Conservation (phyloP, 306 rosid species). For the Mimosa pudica region DNA sequence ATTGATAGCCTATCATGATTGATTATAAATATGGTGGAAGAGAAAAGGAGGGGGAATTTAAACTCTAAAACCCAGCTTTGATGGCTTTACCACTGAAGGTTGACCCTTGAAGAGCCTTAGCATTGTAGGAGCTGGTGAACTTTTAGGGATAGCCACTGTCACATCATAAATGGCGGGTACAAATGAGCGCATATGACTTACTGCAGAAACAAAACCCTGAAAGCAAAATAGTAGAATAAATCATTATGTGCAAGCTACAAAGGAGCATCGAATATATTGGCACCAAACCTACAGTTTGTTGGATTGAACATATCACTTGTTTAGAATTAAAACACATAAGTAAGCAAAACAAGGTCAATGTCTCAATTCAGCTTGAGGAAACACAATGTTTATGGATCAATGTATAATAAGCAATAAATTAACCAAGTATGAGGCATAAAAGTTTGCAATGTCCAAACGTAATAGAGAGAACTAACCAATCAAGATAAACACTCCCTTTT, state of each 20-base stretch:
- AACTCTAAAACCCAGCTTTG: conserved; percentile 31
- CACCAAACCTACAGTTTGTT: neutral
- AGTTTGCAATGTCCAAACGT: neutral
- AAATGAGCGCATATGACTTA: conserved; percentile 68
- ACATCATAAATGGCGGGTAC: conserved; percentile 72
- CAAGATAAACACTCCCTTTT: neutral
- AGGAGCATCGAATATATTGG: neutral
- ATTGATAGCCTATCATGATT: neutral
- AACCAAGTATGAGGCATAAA: neutral
- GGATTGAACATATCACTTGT: conserved; percentile 1
- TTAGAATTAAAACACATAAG: conserved; percentile 27
- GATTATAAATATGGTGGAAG: neutral
- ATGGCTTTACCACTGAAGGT: conserved; percentile 78
- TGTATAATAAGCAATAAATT: neutral
- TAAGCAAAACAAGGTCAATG: conserved; percentile 17
- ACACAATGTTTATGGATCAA: neutral
- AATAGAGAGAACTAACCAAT: neutral
- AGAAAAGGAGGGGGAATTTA: neutral
- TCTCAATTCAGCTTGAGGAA: neutral
- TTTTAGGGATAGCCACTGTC: conserved; percentile 83
- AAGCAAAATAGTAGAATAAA: conserved; percentile 49
- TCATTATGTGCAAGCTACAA: conserved; percentile 10
- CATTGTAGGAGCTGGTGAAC: conserved; percentile 87
- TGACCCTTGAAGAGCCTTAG: conserved; percentile 82
- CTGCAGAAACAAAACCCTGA: conserved; percentile 79